Percentiles rank a stretch among this genome's conserved stretches.
Conservation (phyloP, 352 stramenopile genomes). For the Globisporangium paddicum region DNA sequence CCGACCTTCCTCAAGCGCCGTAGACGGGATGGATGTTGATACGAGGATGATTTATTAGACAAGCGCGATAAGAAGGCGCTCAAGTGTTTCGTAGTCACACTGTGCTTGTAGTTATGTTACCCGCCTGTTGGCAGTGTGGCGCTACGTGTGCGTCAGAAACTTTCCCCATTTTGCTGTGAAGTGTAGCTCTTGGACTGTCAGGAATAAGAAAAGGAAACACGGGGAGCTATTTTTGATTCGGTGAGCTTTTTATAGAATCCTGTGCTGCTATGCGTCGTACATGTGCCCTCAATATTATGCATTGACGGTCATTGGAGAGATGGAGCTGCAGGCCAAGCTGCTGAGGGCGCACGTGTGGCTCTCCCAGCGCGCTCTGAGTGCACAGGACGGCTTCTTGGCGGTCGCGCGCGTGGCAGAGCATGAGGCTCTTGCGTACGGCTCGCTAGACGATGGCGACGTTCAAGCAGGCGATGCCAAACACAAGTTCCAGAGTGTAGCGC, state of each 20-base stretch:
- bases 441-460: slow-evolving; percentile 16
- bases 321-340: slow-evolving; percentile 28
- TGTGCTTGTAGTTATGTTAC: no score
- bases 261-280: background rate
- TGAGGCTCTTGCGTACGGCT: slow-evolving; percentile 23
- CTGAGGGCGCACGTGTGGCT: slow-evolving; percentile 38
- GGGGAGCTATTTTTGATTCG: background rate
- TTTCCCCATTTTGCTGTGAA: background rate
- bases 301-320: background rate
- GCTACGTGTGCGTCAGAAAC: background rate
- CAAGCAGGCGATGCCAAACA: background rate
- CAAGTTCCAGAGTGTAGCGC: slow-evolving; percentile 17
- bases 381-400: slow-evolving; percentile 35
- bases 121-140: background rate
- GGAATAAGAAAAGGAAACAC: background rate
- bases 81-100: background rate
- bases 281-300: no score
- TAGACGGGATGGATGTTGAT: slow-evolving; percentile 4
- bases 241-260: background rate
- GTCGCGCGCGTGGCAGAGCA: slow-evolving; percentile 17
- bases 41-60: slow-evolving; percentile 16
- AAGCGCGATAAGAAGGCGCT: background rate
- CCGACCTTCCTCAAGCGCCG: background rate
- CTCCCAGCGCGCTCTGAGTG: slow-evolving; percentile 16
- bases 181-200: background rate